These are phyloP conservation scores for Neurospora sp. DNA, from an alignment of 495 filamentous ascomycete species.

Conservation along the genomic window DNA sequence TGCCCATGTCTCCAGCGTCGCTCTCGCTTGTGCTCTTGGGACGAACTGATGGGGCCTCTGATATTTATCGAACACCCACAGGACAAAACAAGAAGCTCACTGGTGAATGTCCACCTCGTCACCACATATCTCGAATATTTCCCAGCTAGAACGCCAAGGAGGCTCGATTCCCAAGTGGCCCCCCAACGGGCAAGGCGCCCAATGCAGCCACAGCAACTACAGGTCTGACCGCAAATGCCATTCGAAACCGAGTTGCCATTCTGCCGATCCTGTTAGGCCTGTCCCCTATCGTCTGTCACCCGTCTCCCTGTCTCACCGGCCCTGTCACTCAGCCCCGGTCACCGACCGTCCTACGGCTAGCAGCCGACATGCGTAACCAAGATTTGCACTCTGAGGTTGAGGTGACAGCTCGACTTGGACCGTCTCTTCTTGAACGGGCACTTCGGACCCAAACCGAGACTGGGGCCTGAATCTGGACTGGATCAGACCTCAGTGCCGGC, in stretches of 20 bases:
- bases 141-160: neutral
- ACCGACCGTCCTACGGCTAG: constrained; percentile 10
- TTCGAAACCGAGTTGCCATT: neutral
- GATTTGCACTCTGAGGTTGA: constrained; percentile 19
- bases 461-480: neutral
- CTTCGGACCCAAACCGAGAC: neutral
- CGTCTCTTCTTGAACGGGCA: neutral
- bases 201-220: neutral
- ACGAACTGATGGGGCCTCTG: neutral
- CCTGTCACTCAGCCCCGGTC: neutral
- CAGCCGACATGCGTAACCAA: constrained; percentile 22
- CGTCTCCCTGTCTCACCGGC: neutral
- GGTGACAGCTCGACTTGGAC: neutral
- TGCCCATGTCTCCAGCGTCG: neutral
- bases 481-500: neutral
- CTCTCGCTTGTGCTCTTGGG: neutral
- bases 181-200: neutral
- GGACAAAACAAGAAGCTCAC: neutral
- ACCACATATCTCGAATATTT: neutral
- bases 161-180: neutral
- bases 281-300: neutral
- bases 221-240: neutral
- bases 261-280: neutral
- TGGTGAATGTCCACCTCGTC: neutral
- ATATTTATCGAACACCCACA: neutral